phyloP scores from a whole-genome alignment of 2,329 filamentous ascomycete species.

The Knufia petricola region DNA sequence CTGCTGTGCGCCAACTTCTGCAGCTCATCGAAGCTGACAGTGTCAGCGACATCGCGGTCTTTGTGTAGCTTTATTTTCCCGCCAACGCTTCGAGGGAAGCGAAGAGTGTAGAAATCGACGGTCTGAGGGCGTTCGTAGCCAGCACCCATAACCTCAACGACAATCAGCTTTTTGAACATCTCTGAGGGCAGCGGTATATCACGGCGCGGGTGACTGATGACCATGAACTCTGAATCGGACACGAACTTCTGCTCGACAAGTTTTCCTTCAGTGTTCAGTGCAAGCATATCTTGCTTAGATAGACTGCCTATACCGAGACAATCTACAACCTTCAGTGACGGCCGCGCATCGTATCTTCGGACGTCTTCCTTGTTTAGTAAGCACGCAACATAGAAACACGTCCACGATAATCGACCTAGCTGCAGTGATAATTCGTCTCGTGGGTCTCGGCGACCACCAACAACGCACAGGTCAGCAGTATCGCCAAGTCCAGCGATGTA shows the following conservation, averaged over 20 bases:
- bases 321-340: conserved; percentile 59
- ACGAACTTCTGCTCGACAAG: conserved; percentile 33
- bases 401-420: conserved; percentile 56
- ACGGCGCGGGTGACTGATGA: not conserved
- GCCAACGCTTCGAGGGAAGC: conserved; percentile 53
- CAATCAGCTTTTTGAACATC: conserved; percentile 58
- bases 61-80: conserved; percentile 63
- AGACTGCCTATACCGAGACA: conserved; percentile 44
- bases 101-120: conserved; percentile 60
- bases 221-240: conserved; percentile 28
- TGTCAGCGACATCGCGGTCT: conserved; percentile 61
- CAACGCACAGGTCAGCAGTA: conserved; percentile 69
- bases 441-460: conserved; percentile 65
- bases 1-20: conserved; percentile 56
- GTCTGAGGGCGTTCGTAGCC: conserved; percentile 65
- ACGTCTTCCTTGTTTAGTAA: conserved; percentile 58
- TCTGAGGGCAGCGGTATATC: conserved; percentile 27
- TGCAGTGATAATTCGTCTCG: conserved; percentile 49
- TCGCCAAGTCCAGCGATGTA: conserved; percentile 71
- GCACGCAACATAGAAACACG: conserved; percentile 71
- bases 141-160: conserved; percentile 72
- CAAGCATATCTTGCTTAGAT: conserved; percentile 42
- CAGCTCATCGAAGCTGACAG: conserved; percentile 59
- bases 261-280: conserved; percentile 41
- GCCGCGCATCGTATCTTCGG: conserved; percentile 39